Base-by-base conservation (phyloP, 2,329 filamentous ascomycete species). In the Sporothrix globosa region DNA sequence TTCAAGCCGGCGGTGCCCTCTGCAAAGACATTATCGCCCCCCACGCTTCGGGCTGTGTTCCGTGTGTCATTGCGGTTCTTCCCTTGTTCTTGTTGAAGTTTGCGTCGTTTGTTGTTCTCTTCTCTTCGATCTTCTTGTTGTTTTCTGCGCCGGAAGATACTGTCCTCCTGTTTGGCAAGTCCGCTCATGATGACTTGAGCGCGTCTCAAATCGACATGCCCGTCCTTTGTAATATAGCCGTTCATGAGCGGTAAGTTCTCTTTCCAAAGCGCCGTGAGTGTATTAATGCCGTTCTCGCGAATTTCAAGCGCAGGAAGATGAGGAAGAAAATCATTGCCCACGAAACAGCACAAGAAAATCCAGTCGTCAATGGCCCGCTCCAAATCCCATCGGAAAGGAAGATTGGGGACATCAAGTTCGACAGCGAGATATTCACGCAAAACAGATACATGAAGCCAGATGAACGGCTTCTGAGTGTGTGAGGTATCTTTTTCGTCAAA, bases 261-360 rank as follows among this genome's bases (percentile, higher is more conserved):
- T 77, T 92, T 91, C 96, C 96, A 99, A 70, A 99, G 96, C n/a
- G 92, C 91, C 74, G 94, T 97, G 70, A 99, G 84, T 0, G 94
- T 96, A 78, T 99, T 95, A 77, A 99, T 99, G 65, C 95, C 95
- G 78, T 97, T 94, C 77, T 99, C 96, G 72, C 96, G 89, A 79
- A 99, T 98, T 79, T 98, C 96, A 71, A 99, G 86, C 76, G 95
- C 97, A n/a, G 96, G 96, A 71, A 99, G 84, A 84, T 99, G 96
- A 67, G 96, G 96, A 75, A 99, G 83, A 82, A 99, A 99, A 83
- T 99, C 96, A 80, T 99, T 99, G 75, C 95, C 95, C 70, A 98
- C 95, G 79, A 98, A 98, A 82, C 96, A 98, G 82, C 95, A 98
- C 89, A 98, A 96, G 80, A 98, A 98, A 17, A 98, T 93, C 96